Base-by-base conservation (phyloP, 2,329 filamentous ascomycete genomes). In the Polychaeton citri region DNA sequence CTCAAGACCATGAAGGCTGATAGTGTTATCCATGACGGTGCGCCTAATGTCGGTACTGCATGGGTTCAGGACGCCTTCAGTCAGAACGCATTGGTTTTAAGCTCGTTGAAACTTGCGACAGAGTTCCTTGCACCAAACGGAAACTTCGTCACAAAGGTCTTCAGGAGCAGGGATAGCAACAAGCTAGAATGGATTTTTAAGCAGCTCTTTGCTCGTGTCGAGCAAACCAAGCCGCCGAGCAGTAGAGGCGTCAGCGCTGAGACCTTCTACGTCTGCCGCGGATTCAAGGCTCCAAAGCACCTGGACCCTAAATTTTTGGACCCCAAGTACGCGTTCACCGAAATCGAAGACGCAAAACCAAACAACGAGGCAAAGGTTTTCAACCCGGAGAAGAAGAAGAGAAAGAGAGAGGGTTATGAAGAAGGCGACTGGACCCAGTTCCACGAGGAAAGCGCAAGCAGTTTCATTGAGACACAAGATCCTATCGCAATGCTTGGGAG, bases 31-130 rank as follows among this genome's bases (percentile, higher is more conserved):
- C 90, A 98, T 64, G 90, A 98, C 58, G 90, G 90, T 62, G 90
- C 90, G 1, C 90, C 90, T 32, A 98, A 98, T 52, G 90, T 98
- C 39, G 90, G 90, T 76, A 88, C 86, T 1, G 87, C 90, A 0
- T 98, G 90, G 90, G 81, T 87, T 30, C 90, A 98, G 64, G 90
- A 98, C 67, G 90, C 90, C 31, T 98, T 94, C 71, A 88, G 88
- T 43, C 90, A 98, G 62, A 90, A 88, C 40, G 88, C 96, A 62
- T 68, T 98, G 35, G 85, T 82, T 9, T 66, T 98, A 37, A 83
- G 94, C 57, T 81, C 84, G 6, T 71, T 98, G 70, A 94, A 92
- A 59, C 67, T 98, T 38, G 90, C 90, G 3, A 94, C 86, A 0
- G 88, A 98, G 47, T 98, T 98, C 49, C 63, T 98, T 39, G 71